phyloP scores from a whole-genome alignment of 1,284 basidiomycete species.

The Lentinula novae-zelandiae region DNA sequence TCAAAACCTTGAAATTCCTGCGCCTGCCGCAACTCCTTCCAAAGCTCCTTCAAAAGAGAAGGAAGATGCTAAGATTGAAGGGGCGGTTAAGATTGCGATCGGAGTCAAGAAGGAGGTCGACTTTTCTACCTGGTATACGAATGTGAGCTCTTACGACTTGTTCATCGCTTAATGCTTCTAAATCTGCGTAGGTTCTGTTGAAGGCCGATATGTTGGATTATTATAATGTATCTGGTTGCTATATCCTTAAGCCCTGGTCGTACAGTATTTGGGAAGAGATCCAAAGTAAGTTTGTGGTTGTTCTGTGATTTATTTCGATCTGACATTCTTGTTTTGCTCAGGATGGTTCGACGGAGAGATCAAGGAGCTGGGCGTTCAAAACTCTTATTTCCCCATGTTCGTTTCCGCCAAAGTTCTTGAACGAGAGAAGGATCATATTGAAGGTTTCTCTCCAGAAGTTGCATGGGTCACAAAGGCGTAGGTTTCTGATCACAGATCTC shows the following conservation, averaged over 20 bases:
- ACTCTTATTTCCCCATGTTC: constrained; percentile 99
- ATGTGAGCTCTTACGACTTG: constrained; percentile 46
- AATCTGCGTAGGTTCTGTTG: constrained; percentile 71
- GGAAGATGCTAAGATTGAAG: constrained; percentile 80
- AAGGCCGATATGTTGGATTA: constrained; percentile 99
- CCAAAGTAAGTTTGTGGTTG: constrained; percentile 54
- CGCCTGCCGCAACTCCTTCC: constrained; percentile 30
- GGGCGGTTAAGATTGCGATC: constrained; percentile 87
- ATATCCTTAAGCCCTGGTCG: constrained; percentile 97
- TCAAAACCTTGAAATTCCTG: constrained; percentile 51
- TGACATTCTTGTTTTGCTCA: constrained; percentile 26
- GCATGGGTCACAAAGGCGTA: constrained; percentile 98
- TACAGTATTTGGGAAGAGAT: constrained; percentile 98
- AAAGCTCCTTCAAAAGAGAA: constrained; percentile 54
- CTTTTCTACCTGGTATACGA: constrained; percentile 93
- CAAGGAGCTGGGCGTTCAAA: constrained; percentile 94
- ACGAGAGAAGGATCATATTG: constrained; percentile 97
- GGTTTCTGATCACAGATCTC: constrained; percentile 28
- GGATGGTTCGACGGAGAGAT: constrained; percentile 92
- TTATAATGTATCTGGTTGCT: constrained; percentile 98
- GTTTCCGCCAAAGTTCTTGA: constrained; percentile 92
- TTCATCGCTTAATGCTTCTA: not conserved
- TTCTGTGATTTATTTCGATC: constrained; percentile 1
- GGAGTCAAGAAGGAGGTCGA: constrained; percentile 94
- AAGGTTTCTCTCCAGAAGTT: constrained; percentile 99